Evolutionary conservation across 495 filamentous ascomycete genomes (phyloP), one percentile per base, ranked within the genome.

Genomic region (Podospora australis): DNA sequence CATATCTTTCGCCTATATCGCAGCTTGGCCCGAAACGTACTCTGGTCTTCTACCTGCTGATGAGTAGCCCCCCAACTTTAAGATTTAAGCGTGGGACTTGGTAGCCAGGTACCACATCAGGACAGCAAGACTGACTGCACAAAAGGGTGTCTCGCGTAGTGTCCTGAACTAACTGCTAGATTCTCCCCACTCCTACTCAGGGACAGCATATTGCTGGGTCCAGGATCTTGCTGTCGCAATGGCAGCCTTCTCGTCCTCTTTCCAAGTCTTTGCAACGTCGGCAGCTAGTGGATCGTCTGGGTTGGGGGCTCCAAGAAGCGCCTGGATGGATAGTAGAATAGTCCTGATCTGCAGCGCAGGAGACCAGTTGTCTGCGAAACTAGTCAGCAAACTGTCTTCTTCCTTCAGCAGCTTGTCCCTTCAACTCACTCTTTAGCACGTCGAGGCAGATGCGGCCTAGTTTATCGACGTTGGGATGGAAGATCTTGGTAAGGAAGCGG

Each of bases 401-500:
- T 24, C 17, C n/a, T 30, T 16, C 20, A 28, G 8, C 28, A 28
- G 54, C 4, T 7, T 34, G 16, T 35, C 35, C n/a, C 6, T 4
- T 16, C 10, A 30, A 60, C 74, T 52, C 78, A 95, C 92, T 95
- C 76, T 99, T 99, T 49, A 99, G 67, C 21, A 99, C 94, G 67
- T 99, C 92, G 44, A 99, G 66, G 66, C 92, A 99, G 65, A 99
- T 99, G 22, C 92, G 84, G 39, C 92, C 92, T 0, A 97, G 79
- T 68, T 92, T 91, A 64, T 99, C 92, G 52, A 99, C 96, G 65
- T 99, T 99, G 25, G 92, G 92, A 62, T 99, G 92, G 66, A 96
- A 99, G 66, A 99, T 99, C 69, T 95, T 96, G 54, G 92, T 99
- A 16, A 99, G 70, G 70, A 99, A 99, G 30, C 92, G 86, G 54